These are phyloP conservation scores for Kregervanrija pseudodelftensis DNA, from an alignment of 805 yeast species.

Conservation along the genomic window DNA sequence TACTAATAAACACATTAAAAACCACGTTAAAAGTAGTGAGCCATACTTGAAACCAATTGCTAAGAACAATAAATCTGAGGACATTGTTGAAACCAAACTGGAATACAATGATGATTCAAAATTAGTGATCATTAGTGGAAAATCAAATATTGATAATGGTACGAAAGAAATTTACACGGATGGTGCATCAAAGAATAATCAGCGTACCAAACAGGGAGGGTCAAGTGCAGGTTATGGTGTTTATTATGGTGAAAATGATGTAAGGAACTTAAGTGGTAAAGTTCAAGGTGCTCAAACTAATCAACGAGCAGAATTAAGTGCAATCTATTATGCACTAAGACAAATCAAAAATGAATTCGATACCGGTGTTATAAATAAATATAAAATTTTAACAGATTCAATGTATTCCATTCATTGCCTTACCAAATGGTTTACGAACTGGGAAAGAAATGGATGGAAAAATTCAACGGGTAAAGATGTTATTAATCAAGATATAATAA, in stretches of 20 bases:
- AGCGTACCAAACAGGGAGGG: constrained; percentile 28
- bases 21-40: neutral
- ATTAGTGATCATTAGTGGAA: neutral
- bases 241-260: constrained; percentile 50
- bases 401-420: constrained; percentile 52
- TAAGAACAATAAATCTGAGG: neutral
- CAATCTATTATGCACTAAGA: constrained; percentile 50
- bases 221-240: constrained; percentile 66
- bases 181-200: constrained; percentile 68
- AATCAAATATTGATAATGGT: neutral
- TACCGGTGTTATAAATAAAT: constrained; percentile 15
- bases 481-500: constrained; percentile 45
- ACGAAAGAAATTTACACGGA: constrained; percentile 51
- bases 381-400: constrained; percentile 62
- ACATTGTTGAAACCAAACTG: too few species aligned
- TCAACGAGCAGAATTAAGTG: constrained; percentile 73
- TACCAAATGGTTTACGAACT: constrained; percentile 47
- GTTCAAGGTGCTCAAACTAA: constrained; percentile 58
- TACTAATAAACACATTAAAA: neutral
- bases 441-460: constrained; percentile 54
- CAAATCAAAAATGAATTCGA: constrained; percentile 30
- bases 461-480: constrained; percentile 38
- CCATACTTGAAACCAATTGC: neutral
- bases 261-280: constrained; percentile 48
- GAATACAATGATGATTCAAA: neutral